Percentiles rank a stretch among this genome's conserved stretches.
These are phyloP conservation scores for Glebionis coronaria DNA, from an alignment of 129 eudicot species.

Conservation along the genomic window DNA sequence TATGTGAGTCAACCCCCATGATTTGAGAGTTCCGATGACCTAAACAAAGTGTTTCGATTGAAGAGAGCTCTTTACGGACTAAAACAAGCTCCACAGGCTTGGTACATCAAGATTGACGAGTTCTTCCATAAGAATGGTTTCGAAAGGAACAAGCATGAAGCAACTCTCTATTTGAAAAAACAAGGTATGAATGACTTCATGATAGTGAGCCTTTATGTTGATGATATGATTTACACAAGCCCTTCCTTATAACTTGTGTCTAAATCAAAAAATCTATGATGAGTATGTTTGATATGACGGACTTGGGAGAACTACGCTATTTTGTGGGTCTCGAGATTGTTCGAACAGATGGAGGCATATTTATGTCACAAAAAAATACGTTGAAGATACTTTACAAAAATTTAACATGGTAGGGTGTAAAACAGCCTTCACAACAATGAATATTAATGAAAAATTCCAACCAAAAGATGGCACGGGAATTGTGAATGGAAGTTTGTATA, in stretches of 20 bases:
- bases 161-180: neutral
- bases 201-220: neutral
- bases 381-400: neutral
- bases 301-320: neutral
- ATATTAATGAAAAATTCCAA: neutral
- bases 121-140: neutral
- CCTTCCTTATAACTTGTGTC: neutral
- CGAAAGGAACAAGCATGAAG: neutral
- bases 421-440: neutral
- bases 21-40: neutral
- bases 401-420: neutral
- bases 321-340: neutral
- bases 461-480: neutral
- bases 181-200: neutral
- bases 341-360: neutral
- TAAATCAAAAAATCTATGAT: neutral
- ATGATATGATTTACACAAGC: neutral
- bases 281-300: constrained; percentile 1
- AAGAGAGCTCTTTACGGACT: neutral
- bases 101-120: neutral
- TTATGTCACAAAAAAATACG: neutral
- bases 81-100: neutral
- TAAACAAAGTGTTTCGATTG: neutral
- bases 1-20: neutral
- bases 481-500: neutral